These are phyloP conservation scores for Chlamydomonas reinhardtii DNA, from an alignment of 163 green algal species.

Conservation along the genomic window DNA sequence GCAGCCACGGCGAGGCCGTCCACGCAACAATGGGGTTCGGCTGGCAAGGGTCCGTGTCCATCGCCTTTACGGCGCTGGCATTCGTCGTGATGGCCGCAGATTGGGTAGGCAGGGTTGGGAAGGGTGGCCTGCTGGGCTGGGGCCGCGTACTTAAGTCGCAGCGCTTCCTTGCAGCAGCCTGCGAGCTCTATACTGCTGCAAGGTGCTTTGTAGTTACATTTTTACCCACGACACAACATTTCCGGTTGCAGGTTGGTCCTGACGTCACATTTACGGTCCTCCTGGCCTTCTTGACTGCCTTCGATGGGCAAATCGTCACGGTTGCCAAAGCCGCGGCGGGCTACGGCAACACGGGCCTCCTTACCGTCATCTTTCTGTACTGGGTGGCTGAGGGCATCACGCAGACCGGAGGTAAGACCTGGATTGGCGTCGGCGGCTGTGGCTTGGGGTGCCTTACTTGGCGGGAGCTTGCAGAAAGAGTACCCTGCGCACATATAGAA, in stretches of 20 bases:
- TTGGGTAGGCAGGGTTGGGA: background rate
- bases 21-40: slow-evolving; percentile 28
- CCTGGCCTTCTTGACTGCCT: slow-evolving; percentile 30
- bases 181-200: too few relatives aligned
- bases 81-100: slow-evolving; percentile 46
- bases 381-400: slow-evolving; percentile 45
- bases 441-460: too few relatives aligned
- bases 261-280: slow-evolving; percentile 10
- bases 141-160: too few relatives aligned
- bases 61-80: slow-evolving; percentile 18
- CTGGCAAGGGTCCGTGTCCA: slow-evolving; percentile 18
- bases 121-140: too few relatives aligned
- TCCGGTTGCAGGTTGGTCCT: slow-evolving; percentile 14
- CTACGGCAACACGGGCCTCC: slow-evolving; percentile 53
- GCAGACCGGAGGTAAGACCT: too few relatives aligned
- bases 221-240: too few relatives aligned
- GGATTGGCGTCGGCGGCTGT: too few relatives aligned
- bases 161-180: too few relatives aligned
- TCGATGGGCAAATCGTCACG: background rate
- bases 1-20: too few relatives aligned
- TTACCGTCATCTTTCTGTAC: slow-evolving; percentile 62
- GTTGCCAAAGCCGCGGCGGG: slow-evolving; percentile 2
- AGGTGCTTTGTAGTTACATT: too few relatives aligned
- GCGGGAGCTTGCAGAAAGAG: too few relatives aligned
- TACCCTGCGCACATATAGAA: too few relatives aligned